phyloP scores from a whole-genome alignment of 441 rosid genomes.

The California macrophylla region DNA sequence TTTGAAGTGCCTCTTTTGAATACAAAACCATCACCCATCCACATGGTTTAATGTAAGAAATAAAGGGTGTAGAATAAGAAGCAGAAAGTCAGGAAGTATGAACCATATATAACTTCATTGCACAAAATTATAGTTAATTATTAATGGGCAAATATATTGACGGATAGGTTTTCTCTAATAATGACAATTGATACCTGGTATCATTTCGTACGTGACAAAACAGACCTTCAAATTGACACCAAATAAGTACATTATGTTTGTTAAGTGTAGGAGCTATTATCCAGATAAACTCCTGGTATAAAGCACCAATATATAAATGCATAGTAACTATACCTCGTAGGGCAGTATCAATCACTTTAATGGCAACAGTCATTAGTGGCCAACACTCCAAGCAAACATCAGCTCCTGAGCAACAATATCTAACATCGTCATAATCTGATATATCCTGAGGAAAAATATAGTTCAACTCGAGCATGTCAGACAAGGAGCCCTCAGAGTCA shows the following conservation, averaged over 20 bases:
- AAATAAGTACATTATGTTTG: neutral
- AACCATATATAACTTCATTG: neutral
- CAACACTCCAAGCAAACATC: conserved; percentile 85
- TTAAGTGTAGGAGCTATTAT: neutral
- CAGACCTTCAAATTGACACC: neutral
- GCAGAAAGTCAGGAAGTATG: neutral
- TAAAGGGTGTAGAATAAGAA: too few relatives aligned
- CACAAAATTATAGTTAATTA: neutral
- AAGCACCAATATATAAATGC: neutral
- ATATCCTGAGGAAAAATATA: conserved; percentile 54
- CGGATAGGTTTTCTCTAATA: neutral
- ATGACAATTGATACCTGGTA: neutral
- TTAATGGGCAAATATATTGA: neutral
- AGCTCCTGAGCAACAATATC: conserved; percentile 91
- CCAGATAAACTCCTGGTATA: neutral
- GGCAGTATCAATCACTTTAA: conserved; percentile 78
- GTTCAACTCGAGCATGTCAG: conserved; percentile 21
- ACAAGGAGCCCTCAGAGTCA: conserved; percentile 3
- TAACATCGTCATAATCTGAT: conserved; percentile 78
- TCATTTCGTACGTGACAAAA: neutral
- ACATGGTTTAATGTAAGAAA: too few relatives aligned
- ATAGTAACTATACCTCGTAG: conserved; percentile 46
- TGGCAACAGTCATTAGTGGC: conserved; percentile 90
- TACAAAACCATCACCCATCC: too few relatives aligned
- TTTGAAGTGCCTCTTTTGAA: too few relatives aligned